A percentile compares a stretch with the other conserved stretches of the same genome.
Conservation (phyloP, 768 basidiomycete genomes). For the Trametes maxima region DNA sequence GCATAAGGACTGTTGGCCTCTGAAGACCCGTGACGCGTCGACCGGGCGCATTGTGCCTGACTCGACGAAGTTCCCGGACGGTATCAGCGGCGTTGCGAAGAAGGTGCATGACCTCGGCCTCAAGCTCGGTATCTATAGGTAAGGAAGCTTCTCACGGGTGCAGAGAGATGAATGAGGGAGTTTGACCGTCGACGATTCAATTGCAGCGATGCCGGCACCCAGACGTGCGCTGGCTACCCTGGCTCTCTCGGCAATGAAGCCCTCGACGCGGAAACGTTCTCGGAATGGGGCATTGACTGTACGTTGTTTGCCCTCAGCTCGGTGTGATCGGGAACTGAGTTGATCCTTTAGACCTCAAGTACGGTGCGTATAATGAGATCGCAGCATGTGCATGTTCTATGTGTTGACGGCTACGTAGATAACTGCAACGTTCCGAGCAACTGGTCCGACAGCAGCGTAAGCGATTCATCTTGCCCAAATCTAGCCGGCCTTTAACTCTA, state of each 20-base stretch:
- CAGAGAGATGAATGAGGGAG: background rate
- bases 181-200: background rate
- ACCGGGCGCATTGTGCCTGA: conserved; percentile 51
- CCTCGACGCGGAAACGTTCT: conserved; percentile 54
- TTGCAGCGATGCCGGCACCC: conserved; percentile 52
- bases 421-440: conserved; percentile 57
- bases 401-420: conserved; percentile 36
- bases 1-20: conserved; percentile 53
- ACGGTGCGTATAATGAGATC: conserved; percentile 39
- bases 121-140: conserved; percentile 57
- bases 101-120: conserved; percentile 50
- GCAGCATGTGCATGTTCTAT: background rate
- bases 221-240: conserved; percentile 57
- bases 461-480: conserved; percentile 10
- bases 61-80: conserved; percentile 54
- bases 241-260: conserved; percentile 54
- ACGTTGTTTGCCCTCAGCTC: conserved; percentile 7
- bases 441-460: conserved; percentile 48
- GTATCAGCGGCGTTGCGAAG: conserved; percentile 47
- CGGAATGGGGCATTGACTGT: conserved; percentile 57
- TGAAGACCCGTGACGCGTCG: conserved; percentile 41
- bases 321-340: background rate
- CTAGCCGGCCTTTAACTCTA: background rate
- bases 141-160: background rate
- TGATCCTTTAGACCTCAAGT: conserved; percentile 47